These are phyloP conservation scores for Papiliotrema terrestris DNA, from an alignment of 1,284 basidiomycete genomes.

Conservation along the genomic window DNA sequence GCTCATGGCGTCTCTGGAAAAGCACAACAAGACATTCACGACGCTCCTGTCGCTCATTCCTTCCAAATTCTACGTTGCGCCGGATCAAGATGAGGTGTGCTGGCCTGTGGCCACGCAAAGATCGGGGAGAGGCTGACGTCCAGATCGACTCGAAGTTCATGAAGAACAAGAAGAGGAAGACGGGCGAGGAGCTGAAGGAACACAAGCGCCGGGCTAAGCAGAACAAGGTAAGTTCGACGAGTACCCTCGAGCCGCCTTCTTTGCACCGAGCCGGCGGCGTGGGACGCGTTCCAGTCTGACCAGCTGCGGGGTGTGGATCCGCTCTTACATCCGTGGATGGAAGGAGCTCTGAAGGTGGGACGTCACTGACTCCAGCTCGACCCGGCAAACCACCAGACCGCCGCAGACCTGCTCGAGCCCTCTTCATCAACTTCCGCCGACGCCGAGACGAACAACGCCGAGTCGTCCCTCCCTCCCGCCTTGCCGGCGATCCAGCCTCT, in stretches of 20 bases:
- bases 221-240: conserved; percentile 62
- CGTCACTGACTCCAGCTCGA: conserved; percentile 62
- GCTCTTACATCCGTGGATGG: no score
- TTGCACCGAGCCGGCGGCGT: no score
- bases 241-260: no score
- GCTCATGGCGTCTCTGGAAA: conserved; percentile 66
- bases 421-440: conserved; percentile 38
- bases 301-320: no score
- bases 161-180: conserved; percentile 82
- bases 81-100: conserved; percentile 61
- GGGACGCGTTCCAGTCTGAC: no score
- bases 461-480: conserved; percentile 16
- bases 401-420: conserved; percentile 62
- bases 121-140: neutral
- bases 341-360: no score
- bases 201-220: conserved; percentile 77
- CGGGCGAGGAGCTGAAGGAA: conserved; percentile 79
- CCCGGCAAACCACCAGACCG: conserved; percentile 78
- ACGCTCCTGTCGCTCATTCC: conserved; percentile 77
- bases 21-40: conserved; percentile 79
- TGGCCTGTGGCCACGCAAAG: neutral
- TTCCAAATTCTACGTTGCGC: conserved; percentile 76
- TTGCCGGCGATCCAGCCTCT: conserved; percentile 56
- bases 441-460: conserved; percentile 36
- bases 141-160: conserved; percentile 69